Percentiles rank a stretch among this genome's conserved stretches.
Conservation (phyloP, 2,329 filamentous ascomycete genomes). For the Alternaria gaisen region DNA sequence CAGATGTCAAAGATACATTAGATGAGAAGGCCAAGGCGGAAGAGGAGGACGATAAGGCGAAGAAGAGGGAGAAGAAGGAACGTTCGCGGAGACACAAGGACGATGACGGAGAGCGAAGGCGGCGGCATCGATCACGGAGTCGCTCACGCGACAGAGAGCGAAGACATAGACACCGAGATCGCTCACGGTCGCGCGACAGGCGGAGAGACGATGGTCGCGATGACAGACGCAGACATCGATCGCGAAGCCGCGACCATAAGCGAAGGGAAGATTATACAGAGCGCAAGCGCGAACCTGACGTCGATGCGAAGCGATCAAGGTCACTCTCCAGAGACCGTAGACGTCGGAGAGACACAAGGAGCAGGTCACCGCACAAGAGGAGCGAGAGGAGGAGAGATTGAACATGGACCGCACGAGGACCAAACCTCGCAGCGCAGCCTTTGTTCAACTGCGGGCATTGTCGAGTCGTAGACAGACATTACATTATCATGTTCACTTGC, state of each 20-base stretch:
- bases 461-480: background rate
- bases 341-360: conserved; percentile 25
- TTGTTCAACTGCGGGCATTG: background rate
- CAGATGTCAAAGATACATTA: conserved; percentile 64
- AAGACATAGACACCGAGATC: conserved; percentile 39
- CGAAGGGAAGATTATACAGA: conserved; percentile 37
- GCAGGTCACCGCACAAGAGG: conserved; percentile 32
- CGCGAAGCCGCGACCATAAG: conserved; percentile 41
- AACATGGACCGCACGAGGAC: background rate
- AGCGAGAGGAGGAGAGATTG: conserved; percentile 22
- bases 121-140: conserved; percentile 39
- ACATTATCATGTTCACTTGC: background rate
- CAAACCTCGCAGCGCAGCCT: too few species aligned
- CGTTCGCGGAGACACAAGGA: conserved; percentile 37
- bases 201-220: conserved; percentile 38
- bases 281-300: conserved; percentile 31
- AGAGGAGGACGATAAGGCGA: conserved; percentile 31
- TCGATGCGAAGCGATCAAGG: conserved; percentile 40
- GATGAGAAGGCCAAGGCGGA: conserved; percentile 58
- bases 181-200: conserved; percentile 42
- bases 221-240: conserved; percentile 41
- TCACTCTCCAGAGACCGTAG: conserved; percentile 29
- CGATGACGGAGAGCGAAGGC: conserved; percentile 33
- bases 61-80: conserved; percentile 34
- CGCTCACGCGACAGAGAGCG: conserved; percentile 40